phyloP scores from a whole-genome alignment of 2,329 filamentous ascomycete genomes.

The Drechslerella stenobrocha region DNA sequence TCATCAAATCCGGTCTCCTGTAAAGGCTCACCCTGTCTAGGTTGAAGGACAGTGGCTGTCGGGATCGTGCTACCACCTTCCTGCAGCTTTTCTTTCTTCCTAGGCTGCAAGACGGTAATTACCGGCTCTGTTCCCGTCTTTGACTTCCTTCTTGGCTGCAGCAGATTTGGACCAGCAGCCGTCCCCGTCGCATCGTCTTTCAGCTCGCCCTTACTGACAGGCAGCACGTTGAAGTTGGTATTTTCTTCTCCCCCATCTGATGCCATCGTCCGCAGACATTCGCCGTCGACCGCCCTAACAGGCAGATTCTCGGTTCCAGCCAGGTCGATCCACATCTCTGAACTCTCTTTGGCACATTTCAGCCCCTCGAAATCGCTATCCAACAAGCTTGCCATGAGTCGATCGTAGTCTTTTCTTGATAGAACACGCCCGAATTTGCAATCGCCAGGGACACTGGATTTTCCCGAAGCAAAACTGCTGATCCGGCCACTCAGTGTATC shows the following conservation, averaged over 20 bases:
- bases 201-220: conserved; percentile 17
- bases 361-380: conserved; percentile 57
- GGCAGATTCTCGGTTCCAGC: conserved; percentile 52
- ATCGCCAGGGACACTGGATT: conserved; percentile 55
- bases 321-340: conserved; percentile 57
- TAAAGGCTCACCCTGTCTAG: too few relatives aligned
- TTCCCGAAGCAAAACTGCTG: conserved; percentile 49
- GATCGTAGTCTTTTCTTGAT: conserved; percentile 56
- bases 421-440: conserved; percentile 55
- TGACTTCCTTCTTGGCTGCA: conserved; percentile 5
- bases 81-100: conserved; percentile 16
- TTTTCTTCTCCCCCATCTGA: neutral
- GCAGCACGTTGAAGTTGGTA: conserved; percentile 14
- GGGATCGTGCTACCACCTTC: neutral
- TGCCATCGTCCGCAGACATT: neutral
- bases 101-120: conserved; percentile 6
- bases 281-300: neutral
- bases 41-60: neutral
- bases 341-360: conserved; percentile 56
- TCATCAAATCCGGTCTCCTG: neutral
- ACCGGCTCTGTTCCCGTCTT: neutral
- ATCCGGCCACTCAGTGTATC: conserved; percentile 18
- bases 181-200: conserved; percentile 2
- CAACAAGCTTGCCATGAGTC: conserved; percentile 56
- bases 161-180: neutral